phyloP scores from a whole-genome alignment of 805 yeast species.

The Komagataella kurtzmanii region DNA sequence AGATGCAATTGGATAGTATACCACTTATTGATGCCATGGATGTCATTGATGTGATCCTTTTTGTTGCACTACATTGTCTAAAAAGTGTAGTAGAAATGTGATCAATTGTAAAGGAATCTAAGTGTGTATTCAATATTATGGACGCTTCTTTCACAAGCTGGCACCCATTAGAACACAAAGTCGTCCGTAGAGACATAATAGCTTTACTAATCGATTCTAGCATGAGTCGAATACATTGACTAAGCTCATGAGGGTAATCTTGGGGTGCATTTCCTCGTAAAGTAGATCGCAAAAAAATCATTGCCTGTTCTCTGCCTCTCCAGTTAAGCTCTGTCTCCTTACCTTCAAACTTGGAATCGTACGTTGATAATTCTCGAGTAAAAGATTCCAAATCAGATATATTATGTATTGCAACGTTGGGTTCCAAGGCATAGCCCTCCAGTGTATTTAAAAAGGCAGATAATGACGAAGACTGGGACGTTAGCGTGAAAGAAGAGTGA shows the following conservation, averaged over 20 bases:
- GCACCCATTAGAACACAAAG: conserved; percentile 65
- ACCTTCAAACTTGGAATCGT: conserved; percentile 35
- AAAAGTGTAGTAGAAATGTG: conserved; percentile 31
- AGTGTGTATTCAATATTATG: conserved; percentile 20
- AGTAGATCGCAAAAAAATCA: conserved; percentile 42
- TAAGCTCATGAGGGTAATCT: conserved; percentile 19
- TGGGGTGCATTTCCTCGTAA: conserved; percentile 41
- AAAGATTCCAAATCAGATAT: conserved; percentile 15
- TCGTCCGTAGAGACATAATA: conserved; percentile 66
- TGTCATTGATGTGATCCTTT: conserved; percentile 46
- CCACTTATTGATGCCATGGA: conserved; percentile 44
- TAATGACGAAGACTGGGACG: background rate
- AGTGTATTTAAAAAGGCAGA: background rate
- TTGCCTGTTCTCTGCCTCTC: conserved; percentile 53
- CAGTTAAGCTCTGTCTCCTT: conserved; percentile 87
- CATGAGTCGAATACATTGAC: conserved; percentile 22
- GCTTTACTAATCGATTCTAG: conserved; percentile 55
- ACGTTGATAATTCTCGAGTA: conserved; percentile 13
- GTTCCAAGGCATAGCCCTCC: conserved; percentile 1
- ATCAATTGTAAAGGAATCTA: conserved; percentile 37
- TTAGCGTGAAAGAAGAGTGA: background rate
- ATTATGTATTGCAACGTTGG: background rate
- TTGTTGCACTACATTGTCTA: conserved; percentile 44
- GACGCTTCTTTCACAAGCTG: conserved; percentile 61
- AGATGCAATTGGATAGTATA: conserved; percentile 40